Conservation (phyloP, 2,329 filamentous ascomycete genomes). For the Calonectria pteridis region DNA sequence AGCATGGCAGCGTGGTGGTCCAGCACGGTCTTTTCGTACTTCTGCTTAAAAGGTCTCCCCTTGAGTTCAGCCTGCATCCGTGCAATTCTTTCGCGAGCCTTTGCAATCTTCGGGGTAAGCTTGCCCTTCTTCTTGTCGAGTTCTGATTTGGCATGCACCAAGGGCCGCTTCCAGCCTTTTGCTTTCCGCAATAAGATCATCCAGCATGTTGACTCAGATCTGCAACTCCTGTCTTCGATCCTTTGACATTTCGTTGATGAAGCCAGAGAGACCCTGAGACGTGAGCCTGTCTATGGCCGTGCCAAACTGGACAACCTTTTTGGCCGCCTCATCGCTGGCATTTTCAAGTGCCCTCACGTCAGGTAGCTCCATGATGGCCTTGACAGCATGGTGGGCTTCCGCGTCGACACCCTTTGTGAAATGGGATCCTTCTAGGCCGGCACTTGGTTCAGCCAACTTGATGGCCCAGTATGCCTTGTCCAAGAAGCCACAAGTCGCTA, state of each 20-base stretch:
- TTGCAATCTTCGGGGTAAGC: background rate
- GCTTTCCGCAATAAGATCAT: background rate
- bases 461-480: background rate
- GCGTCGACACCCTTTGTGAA: background rate
- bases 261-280: background rate
- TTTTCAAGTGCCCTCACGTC: background rate
- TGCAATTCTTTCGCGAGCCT: background rate
- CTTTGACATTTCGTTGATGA: background rate
- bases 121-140: background rate
- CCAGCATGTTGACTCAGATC: background rate
- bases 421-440: background rate
- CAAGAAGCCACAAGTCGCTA: background rate
- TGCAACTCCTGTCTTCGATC: background rate
- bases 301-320: background rate
- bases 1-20: background rate
- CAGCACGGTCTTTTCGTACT: background rate
- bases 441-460: background rate
- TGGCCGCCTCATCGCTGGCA: background rate
- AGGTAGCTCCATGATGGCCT: background rate
- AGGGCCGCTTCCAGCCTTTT: background rate
- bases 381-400: background rate
- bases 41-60: background rate
- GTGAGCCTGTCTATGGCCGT: background rate
- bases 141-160: background rate
- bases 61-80: background rate